These are phyloP conservation scores for Suillus occidentalis DNA, from an alignment of 768 basidiomycete species.

Conservation along the genomic window DNA sequence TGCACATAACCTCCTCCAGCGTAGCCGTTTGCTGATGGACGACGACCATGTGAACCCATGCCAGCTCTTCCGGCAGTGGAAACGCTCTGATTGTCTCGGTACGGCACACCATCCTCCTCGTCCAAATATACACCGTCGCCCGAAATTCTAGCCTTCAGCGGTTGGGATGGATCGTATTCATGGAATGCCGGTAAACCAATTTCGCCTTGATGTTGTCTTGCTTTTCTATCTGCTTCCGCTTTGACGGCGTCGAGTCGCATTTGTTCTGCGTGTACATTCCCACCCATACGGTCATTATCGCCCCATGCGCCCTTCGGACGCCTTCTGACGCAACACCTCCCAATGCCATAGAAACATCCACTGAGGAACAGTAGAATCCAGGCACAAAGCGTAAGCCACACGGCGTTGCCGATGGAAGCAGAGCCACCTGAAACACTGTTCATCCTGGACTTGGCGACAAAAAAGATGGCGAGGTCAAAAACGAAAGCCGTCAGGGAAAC, in stretches of 20 bases:
- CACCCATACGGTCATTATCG: conserved; percentile 33
- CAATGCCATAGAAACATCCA: conserved; percentile 83
- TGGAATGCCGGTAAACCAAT: conserved; percentile 74
- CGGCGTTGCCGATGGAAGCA: conserved; percentile 81
- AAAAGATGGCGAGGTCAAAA: conserved; percentile 91
- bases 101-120: conserved; percentile 40
- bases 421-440: conserved; percentile 68
- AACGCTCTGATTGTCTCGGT: conserved; percentile 32
- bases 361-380: conserved; percentile 88
- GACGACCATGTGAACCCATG: conserved; percentile 32
- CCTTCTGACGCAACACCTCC: conserved; percentile 78
- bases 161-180: conserved; percentile 60
- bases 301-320: conserved; percentile 44
- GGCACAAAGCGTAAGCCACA: conserved; percentile 89
- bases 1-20: conserved; percentile 64
- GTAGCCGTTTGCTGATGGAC: conserved; percentile 34
- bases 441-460: conserved; percentile 83
- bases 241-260: conserved; percentile 83
- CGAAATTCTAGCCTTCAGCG: conserved; percentile 60
- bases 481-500: conserved; percentile 86
- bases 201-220: conserved; percentile 57
- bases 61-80: conserved; percentile 22
- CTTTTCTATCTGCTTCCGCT: conserved; percentile 83
- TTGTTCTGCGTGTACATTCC: conserved; percentile 53
- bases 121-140: conserved; percentile 58